phyloP scores from a whole-genome alignment of 2,329 filamentous ascomycete species.

The Xylariaceae sp. region DNA sequence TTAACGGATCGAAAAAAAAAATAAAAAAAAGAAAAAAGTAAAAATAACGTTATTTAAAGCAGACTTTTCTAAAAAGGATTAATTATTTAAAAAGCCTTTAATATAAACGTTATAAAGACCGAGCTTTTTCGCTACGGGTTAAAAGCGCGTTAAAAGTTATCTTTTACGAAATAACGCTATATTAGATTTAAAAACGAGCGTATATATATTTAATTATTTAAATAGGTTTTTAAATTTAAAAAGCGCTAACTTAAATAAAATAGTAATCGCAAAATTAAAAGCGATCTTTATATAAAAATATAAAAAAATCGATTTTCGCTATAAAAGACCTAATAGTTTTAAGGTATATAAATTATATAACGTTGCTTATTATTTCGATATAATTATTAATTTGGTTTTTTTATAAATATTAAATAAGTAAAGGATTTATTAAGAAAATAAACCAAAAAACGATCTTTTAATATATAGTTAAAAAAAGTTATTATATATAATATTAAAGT shows the following conservation, averaged over 20 bases:
- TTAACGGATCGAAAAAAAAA: not conserved
- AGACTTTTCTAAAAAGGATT: not conserved
- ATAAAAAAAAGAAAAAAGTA: not conserved
- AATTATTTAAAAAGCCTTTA: not conserved
- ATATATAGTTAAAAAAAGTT: not conserved
- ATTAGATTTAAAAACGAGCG: not conserved
- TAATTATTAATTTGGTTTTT: not conserved
- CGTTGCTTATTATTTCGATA: not conserved
- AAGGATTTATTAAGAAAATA: not conserved
- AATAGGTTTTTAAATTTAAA: not conserved
- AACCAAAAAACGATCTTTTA: not conserved
- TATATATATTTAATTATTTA: not conserved
- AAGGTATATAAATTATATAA: not conserved
- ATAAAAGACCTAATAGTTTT: not conserved
- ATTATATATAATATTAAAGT: not conserved
- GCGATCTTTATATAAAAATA: not conserved
- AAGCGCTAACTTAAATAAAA: not conserved
- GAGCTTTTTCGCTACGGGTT: not conserved
- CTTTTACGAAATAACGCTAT: too few species aligned
- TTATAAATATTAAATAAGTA: not conserved
- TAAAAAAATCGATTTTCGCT: not conserved
- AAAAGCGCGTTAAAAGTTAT: too few species aligned
- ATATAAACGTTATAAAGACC: not conserved
- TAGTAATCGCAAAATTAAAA: not conserved
- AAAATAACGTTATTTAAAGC: not conserved